Evolutionary conservation across 176 grass and related monocot species (phyloP), one percentile per base, ranked within the genome.

Genomic region (Paspalum vaginatum): DNA sequence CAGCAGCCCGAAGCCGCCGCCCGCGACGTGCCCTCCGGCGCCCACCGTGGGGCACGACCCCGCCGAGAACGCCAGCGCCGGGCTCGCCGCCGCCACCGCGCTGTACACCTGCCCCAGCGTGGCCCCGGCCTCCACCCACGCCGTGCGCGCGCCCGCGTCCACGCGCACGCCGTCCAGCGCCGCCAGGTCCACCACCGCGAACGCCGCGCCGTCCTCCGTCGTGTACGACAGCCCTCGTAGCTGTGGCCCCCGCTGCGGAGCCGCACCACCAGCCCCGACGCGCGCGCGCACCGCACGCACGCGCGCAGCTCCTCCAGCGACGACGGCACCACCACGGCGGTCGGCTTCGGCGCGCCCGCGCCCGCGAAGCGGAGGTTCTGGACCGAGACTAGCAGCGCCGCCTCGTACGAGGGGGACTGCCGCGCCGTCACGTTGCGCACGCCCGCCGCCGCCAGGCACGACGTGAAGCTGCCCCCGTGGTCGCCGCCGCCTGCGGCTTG

Each of bases 211-310:
- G 48, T 16, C 44, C 4, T n/a, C 15, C 0, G 58, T 52, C 37
- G 95, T 90, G 83, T 98, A 98, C 0, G 92, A 98, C 25, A 91
- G 47, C 12, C 95, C 80, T 94, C 92, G 81, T 98, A 98, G 88
- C 92, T 98, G 88, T 98, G 95, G 0, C 94, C 95, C 5, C 92
- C 92, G 72, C 95, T 92, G 47, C 92, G 89, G 59, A 97, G 11
- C 10, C 85, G 87, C 18, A 94, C 79, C n/a, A 18, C 48, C 15
- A 85, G 52, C 24, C 61, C 71, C 25, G 83, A n/a, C 26, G 18
- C 77, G 14, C 89, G 76, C 42, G 83, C 79, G 74, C 91, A 97
- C 20, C 70, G 76, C 52, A 92, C 70, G 26, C 85, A 12, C 45
- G 27, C 63, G 22, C 77, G 81, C 12, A 97, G 80, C 24, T 94